phyloP scores from a whole-genome alignment of 306 rosid species.

The Neltuma alba region DNA sequence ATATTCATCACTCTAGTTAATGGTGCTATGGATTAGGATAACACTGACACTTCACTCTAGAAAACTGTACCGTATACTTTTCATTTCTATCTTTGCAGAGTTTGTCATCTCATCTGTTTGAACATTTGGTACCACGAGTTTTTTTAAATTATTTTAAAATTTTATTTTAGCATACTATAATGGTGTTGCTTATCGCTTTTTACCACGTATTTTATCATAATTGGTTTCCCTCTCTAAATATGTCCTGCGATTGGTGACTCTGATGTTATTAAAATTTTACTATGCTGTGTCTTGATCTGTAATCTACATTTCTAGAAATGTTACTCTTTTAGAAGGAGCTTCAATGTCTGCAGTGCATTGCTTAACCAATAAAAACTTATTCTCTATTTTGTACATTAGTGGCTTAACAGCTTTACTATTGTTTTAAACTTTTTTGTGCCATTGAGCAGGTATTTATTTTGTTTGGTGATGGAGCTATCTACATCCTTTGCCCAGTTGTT shows the following conservation, averaged over 20 bases:
- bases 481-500: slow-evolving; percentile 85
- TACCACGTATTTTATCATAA: not conserved
- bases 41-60: not conserved
- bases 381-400: slow-evolving; percentile 16
- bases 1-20: not conserved
- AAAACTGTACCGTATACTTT: not conserved
- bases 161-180: not conserved
- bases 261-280: not conserved
- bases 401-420: slow-evolving; percentile 20
- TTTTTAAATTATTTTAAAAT: not conserved
- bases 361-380: not conserved
- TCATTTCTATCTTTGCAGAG: not conserved
- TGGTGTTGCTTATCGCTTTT: slow-evolving; percentile 5
- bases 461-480: slow-evolving; percentile 82
- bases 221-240: not conserved
- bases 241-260: slow-evolving; percentile 8
- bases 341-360: not conserved
- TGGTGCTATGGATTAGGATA: not conserved
- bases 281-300: not conserved
- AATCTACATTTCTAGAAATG: slow-evolving; percentile 11
- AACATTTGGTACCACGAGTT: slow-evolving; percentile 9
- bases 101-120: not conserved
- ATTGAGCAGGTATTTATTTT: slow-evolving; percentile 79
- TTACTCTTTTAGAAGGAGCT: not conserved
- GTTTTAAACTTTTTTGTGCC: slow-evolving; percentile 19